These are phyloP conservation scores for Sordariomycetes sp. DNA, from an alignment of 2,329 filamentous ascomycete genomes.

Conservation along the genomic window DNA sequence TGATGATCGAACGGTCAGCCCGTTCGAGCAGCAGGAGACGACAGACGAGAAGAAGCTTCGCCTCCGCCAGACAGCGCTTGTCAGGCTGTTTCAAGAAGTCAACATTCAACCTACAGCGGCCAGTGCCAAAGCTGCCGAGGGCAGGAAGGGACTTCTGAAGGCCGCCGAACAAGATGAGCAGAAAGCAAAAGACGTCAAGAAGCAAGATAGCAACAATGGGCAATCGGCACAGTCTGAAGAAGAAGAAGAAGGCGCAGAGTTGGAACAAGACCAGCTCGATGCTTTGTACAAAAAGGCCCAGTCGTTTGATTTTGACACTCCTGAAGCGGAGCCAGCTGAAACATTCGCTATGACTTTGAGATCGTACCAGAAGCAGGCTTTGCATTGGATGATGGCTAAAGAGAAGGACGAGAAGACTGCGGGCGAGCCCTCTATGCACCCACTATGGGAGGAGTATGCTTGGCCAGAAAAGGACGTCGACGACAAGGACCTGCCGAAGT, in stretches of 20 bases:
- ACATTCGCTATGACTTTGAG: constrained; percentile 78
- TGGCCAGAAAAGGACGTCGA: constrained; percentile 88
- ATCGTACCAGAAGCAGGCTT: constrained; percentile 89
- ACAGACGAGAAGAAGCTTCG: constrained; percentile 76
- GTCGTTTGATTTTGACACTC: constrained; percentile 90
- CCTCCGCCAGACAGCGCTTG: constrained; percentile 75
- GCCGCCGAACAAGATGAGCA: constrained; percentile 86
- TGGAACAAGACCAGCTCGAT: constrained; percentile 93
- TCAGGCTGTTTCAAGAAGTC: constrained; percentile 84
- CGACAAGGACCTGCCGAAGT: constrained; percentile 59
- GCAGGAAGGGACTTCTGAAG: constrained; percentile 73
- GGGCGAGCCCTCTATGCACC: constrained; percentile 81
- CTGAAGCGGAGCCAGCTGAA: constrained; percentile 71
- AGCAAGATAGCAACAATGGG: too few species aligned
- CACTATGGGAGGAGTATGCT: constrained; percentile 89
- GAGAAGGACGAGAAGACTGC: constrained; percentile 70
- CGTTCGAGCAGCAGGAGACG: constrained; percentile 82
- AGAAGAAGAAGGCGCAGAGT: constrained; percentile 80
- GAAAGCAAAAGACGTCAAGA: constrained; percentile 47
- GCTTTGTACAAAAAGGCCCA: constrained; percentile 92
- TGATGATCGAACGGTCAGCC: constrained; percentile 59
- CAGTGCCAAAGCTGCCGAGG: constrained; percentile 71
- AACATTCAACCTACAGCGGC: constrained; percentile 66
- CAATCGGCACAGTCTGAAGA: constrained; percentile 7
- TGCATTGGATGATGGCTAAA: constrained; percentile 95